phyloP scores from a whole-genome alignment of 768 basidiomycete genomes.

The Collybia nuda region DNA sequence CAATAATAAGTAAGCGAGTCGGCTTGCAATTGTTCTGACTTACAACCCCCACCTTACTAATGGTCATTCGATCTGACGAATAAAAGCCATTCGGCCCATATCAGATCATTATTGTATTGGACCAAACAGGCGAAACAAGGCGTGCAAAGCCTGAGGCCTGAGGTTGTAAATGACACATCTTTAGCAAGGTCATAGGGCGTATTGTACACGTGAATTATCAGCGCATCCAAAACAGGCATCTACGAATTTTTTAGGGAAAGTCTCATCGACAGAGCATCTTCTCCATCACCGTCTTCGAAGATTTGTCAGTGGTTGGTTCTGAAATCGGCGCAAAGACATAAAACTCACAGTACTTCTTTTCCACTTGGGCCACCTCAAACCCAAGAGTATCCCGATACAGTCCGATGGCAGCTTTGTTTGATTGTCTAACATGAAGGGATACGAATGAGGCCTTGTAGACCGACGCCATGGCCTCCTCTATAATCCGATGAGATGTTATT shows the following conservation, averaged over 20 bases:
- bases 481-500: background rate
- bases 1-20: no score
- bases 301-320: constrained; percentile 1
- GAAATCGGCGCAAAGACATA: background rate
- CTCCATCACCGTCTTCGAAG: constrained; percentile 78
- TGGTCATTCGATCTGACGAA: no score
- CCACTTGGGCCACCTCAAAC: constrained; percentile 82
- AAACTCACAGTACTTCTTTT: constrained; percentile 86
- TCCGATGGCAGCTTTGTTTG: constrained; percentile 89
- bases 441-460: constrained; percentile 86
- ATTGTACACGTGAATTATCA: background rate
- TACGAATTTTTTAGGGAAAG: constrained; percentile 26
- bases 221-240: background rate
- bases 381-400: constrained; percentile 89
- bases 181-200: no score
- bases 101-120: no score
- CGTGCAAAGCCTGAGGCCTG: no score
- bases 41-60: no score
- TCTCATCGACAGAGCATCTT: constrained; percentile 85
- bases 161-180: no score
- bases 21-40: no score
- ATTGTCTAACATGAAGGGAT: constrained; percentile 89
- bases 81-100: no score
- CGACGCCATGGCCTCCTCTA: constrained; percentile 89
- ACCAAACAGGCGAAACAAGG: no score